A percentile compares a stretch with the other conserved stretches of the same genome.
phyloP scores from a whole-genome alignment of 2,329 filamentous ascomycete genomes.

The Rhinocladiella mackenziei region DNA sequence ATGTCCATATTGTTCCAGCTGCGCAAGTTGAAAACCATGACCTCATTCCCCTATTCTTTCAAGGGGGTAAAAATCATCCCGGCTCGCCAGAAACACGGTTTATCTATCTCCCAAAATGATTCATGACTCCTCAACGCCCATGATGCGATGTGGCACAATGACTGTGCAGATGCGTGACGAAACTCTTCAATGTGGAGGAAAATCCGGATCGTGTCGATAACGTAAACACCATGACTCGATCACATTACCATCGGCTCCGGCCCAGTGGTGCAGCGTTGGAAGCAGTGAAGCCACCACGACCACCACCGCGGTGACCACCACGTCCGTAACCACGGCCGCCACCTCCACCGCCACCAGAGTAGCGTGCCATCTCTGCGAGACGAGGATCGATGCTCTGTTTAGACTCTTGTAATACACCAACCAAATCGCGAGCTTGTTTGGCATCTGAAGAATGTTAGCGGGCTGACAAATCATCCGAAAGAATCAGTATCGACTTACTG shows the following conservation, averaged over 20 bases:
- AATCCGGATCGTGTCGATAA: too few species aligned
- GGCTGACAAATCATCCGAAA: background rate
- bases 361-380: conserved; percentile 92
- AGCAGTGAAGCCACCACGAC: conserved; percentile 53
- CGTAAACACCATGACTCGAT: background rate
- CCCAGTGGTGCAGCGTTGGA: conserved; percentile 58
- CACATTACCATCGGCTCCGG: conserved; percentile 52
- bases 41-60: conserved; percentile 1
- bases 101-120: conserved; percentile 8
- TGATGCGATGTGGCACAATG: conserved; percentile 5
- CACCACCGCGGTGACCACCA: conserved; percentile 59
- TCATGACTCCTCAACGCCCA: conserved; percentile 11
- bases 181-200: too few species aligned
- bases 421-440: conserved; percentile 94
- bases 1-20: background rate
- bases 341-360: conserved; percentile 79
- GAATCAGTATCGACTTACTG: conserved; percentile 74
- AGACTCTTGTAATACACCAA: conserved; percentile 86
- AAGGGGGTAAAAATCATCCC: background rate
- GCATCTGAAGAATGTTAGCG: conserved; percentile 55
- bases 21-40: conserved; percentile 3
- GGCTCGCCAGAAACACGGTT: conserved; percentile 4
- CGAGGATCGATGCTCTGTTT: conserved; percentile 98
- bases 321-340: conserved; percentile 65
- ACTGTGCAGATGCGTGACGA: conserved; percentile 8